Base-by-base conservation (phyloP, 495 filamentous ascomycete genomes). In the Acidomyces sp. region DNA sequence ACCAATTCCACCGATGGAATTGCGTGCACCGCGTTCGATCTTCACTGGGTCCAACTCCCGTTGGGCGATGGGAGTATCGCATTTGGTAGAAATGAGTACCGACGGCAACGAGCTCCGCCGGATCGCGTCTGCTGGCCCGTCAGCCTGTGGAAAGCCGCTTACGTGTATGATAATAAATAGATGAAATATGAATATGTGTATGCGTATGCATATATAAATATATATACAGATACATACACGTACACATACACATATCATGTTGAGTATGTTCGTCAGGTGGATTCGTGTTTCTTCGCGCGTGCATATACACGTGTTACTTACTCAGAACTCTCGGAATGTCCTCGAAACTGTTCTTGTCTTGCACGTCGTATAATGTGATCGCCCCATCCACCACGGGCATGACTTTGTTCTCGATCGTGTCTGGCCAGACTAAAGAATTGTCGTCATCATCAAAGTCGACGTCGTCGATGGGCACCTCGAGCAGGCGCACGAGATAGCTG, bases 301-400 rank as follows among this genome's bases (percentile, higher is more conserved):
- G 24, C 18, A 34, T 21, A 12, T 11, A 11, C 15, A 23, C 39
- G 12, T 29, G 46, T 25, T 17, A 77, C 77, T 77, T 64, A 86
- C 82, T 68, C 57, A 93, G 65, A 39, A 80, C 69, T 43, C 75
- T 68, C 5, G 77, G 71, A 24, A 90, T 62, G 26, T 75, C 70
- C 22, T 65, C 62, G 43, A 87, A 71, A 57, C 74, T 86, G 27
- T 73, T 71, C 43, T 71, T 65, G 52, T 82, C 78, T 53, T 75
- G 83, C 20, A 85, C 79, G 67, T 94, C 82, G 65, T 93, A 90
- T 35, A 94, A 62, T 39, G 86, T 69, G 52, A 95, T 57, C 27
- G 77, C 85, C 22, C 85, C 88, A 51, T 96, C 82, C 55, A 95
- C 72, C 19, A 66, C 67, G 31, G 85, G 82, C 37, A 78, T 61